phyloP scores from a whole-genome alignment of 1,284 basidiomycete genomes.

The Puccinia triticina region DNA sequence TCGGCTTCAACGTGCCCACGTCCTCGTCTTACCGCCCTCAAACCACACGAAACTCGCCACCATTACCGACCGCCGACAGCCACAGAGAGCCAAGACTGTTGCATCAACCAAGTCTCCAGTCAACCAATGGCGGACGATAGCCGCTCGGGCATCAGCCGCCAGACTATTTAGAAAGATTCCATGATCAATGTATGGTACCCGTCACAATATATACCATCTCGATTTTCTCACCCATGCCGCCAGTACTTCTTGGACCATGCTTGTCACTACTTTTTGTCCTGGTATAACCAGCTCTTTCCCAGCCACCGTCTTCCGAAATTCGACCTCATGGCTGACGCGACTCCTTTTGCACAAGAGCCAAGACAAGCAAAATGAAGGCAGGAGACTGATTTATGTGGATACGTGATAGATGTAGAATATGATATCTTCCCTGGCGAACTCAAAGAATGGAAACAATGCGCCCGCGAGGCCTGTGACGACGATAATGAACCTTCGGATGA shows the following conservation, averaged over 20 bases:
- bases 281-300: background rate
- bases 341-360: too few relatives aligned
- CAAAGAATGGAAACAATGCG: slow-evolving; percentile 25
- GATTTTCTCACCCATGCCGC: background rate
- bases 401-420: slow-evolving; percentile 34
- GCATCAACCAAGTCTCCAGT: background rate
- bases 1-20: too few relatives aligned
- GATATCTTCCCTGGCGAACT: slow-evolving; percentile 34
- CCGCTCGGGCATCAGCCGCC: background rate
- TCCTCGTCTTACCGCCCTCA: too few relatives aligned
- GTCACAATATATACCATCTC: slow-evolving; percentile 25
- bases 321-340: background rate
- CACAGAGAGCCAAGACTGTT: background rate
- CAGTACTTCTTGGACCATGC: background rate
- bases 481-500: too few relatives aligned
- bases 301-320: background rate
- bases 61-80: too few relatives aligned
- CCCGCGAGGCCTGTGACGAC: background rate
- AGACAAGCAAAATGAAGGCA: too few relatives aligned
- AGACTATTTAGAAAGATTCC: background rate
- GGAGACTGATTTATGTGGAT: too few relatives aligned
- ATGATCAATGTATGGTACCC: background rate
- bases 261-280: background rate
- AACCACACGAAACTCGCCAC: too few relatives aligned
- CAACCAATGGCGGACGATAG: background rate